Base-by-base conservation (phyloP, 78 protist species). In the Neovahlkampfia damariscottae region DNA sequence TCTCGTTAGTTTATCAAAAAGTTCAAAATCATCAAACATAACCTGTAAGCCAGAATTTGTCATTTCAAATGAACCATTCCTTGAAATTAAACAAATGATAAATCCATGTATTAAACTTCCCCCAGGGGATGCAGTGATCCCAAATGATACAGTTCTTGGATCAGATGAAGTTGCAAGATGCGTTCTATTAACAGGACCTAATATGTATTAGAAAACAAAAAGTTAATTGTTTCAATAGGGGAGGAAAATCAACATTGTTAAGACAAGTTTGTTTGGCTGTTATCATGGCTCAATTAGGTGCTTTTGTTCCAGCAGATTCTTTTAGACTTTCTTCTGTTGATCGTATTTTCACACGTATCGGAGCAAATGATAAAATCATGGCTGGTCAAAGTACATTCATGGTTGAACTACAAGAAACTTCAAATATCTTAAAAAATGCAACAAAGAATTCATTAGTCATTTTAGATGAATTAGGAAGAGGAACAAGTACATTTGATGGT, bases 391-490 rank as follows among this genome's bases (percentile, higher is more conserved):
- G 91, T 30, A 97, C 99, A 2, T 94, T 97, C 76, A 88, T 91
- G 94, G 97, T 94, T 8, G 99, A 97, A 69, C 86, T 94, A 31
- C 78, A 68, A 19, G 97, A 91, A 67, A 88, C 98, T 0, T 37
- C 91, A 5, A 32, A 10, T 27, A 86, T 91, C 10, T 79, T 94
- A 50, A 2, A 40, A 10, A 38, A 91, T 38, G 98, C 97, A 8
- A 91, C 97, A 3, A n/a, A 27, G 5, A 3, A 78, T 34, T 87
- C 95, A 8, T 79, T 97, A 39, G 99, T 97, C 2, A 86, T 96
- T 32, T 74, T 97, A 38, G 99, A 97, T 67, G 99, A 97, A 82
- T 85, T 96, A 0, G 99, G 98, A 0, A 3, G 97, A 1, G 96
- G 97, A 38, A 96, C 99, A 2, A 58, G 84, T 31, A 91, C 99